Evolutionary conservation across 1,284 basidiomycete species (phyloP).

Genomic region (Taiwanofungus camphoratus): DNA sequence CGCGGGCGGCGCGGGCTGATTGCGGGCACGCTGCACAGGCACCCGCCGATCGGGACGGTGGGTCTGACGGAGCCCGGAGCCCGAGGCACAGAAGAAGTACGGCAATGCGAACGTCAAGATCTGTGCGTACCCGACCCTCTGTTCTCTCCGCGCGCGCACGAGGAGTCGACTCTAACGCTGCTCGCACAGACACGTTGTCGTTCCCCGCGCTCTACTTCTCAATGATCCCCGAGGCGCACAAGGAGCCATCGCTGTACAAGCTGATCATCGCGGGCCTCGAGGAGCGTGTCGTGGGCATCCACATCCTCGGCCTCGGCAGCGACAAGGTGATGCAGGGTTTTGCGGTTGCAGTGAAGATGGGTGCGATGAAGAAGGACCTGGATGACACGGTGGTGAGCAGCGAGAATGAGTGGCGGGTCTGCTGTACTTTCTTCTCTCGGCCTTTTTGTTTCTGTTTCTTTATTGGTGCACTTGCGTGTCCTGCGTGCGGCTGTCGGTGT

Average conservation of each 20-base stretch:
- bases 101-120: constrained; percentile 85
- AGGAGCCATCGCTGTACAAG: constrained; percentile 93
- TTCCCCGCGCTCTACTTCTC: constrained; percentile 88
- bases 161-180: too few species aligned
- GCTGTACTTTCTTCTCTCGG: too few species aligned
- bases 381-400: constrained; percentile 88
- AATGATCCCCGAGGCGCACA: constrained; percentile 82
- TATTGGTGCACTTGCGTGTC: too few species aligned
- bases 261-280: constrained; percentile 82
- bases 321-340: constrained; percentile 96
- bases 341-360: constrained; percentile 94
- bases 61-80: constrained; percentile 91
- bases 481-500: too few species aligned
- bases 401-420: constrained; percentile 68
- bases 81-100: constrained; percentile 82
- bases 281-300: constrained; percentile 92
- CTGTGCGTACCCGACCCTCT: constrained; percentile 51
- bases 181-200: constrained; percentile 58
- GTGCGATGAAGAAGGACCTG: constrained; percentile 81
- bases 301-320: constrained; percentile 85
- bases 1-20: constrained; percentile 1
- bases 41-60: constrained; percentile 89
- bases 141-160: background rate
- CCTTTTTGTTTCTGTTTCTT: too few species aligned
- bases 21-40: constrained; percentile 42